Evolutionary conservation across 2,329 filamentous ascomycete species (phyloP), one percentile per base, ranked within the genome.

Genomic region (Fusarium sp.): DNA sequence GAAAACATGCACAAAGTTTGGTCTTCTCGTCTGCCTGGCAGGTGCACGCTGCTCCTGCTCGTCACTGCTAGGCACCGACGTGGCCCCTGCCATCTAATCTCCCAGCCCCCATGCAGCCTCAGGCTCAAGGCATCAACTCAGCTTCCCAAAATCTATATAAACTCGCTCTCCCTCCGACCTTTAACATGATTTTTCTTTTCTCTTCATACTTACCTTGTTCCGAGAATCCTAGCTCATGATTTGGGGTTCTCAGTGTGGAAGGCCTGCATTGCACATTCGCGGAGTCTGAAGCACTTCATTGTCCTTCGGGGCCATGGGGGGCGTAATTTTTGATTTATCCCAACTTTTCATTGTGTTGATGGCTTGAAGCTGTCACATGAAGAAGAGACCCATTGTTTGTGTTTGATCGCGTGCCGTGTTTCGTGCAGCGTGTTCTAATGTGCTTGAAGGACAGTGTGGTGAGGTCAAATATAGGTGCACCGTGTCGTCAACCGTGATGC

Each of bases 121-220:
- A 69, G 21, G 5, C 24, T 8, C 45, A 55, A 71, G 68, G 67
- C 68, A 57, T 28, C 55, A 45, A 45, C 3, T 1, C 3, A 1
- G 8, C 9, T 15, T 24, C 31, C 42, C n/a, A 7, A 33, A 36
- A 60, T 58, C 67, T 81, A 82, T 82, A 82, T 78, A 82, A 57
- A 0, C 2, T 9, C 22, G 19, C 21, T 22, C 8, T 45, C 58
- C 40, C 24, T 31, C 46, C 67, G 24, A 34, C 54, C 8, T 67
- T 51, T 43, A 4, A 11, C 40, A 54, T 56, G 65, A 70, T 77
- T 76, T 69, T 74, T 76, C 68, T 78, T 80, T 76, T 69, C 78
- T 83, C 80, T 81, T 84, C 81, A 85, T 85, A 85, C 84, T 85
- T 85, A 85, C 83, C 83, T 85, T 85, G 80, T 80, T 80, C 76